These are phyloP conservation scores for Haematococcus lacustris DNA, from an alignment of 139 green algal genomes.

Conservation along the genomic window DNA sequence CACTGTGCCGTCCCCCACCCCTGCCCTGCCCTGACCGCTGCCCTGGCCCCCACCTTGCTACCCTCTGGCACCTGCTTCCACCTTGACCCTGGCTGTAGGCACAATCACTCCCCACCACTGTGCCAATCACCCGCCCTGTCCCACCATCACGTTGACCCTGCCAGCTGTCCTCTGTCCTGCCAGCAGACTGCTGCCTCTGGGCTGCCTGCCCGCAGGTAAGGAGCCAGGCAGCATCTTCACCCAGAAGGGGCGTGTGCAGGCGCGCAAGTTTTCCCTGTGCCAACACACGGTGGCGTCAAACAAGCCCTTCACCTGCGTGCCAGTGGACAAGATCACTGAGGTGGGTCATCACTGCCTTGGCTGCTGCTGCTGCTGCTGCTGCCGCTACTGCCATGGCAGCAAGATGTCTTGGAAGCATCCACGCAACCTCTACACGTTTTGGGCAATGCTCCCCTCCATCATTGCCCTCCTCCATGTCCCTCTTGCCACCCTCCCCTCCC, in stretches of 20 bases:
- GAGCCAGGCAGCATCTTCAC: not conserved
- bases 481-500: too few species aligned
- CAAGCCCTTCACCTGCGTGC: not conserved
- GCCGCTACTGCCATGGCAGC: too few species aligned
- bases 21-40: not conserved
- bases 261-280: constrained; percentile 6
- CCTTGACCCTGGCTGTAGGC: too few species aligned
- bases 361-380: too few species aligned
- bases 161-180: not conserved
- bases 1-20: not conserved
- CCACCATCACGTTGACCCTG: not conserved
- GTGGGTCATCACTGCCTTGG: too few species aligned
- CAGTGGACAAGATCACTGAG: not conserved
- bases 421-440: too few species aligned
- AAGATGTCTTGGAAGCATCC: too few species aligned
- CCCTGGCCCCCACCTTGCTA: too few species aligned
- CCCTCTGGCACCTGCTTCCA: too few species aligned
- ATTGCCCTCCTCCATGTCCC: too few species aligned
- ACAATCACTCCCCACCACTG: not conserved
- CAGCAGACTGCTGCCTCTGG: too few species aligned
- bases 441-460: too few species aligned
- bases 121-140: not conserved
- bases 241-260: constrained; percentile 2
- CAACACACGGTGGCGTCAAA: not conserved
- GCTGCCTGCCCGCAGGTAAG: not conserved